Conservation (phyloP, 768 basidiomycete species). For the Amanita fuliginea region DNA sequence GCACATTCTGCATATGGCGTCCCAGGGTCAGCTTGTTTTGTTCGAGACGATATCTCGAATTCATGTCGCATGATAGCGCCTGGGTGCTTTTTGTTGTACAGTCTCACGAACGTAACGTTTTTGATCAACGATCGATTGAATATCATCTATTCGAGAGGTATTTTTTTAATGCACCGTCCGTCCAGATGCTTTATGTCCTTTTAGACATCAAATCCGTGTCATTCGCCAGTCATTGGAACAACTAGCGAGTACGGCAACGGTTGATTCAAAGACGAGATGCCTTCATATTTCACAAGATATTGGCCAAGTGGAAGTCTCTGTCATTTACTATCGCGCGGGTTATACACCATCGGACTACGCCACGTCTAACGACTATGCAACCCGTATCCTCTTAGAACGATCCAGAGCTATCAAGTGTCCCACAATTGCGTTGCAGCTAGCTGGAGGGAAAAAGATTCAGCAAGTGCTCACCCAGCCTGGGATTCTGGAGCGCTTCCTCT, state of each 20-base stretch:
- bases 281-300: constrained; percentile 29
- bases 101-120: constrained; percentile 82
- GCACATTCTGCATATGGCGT: constrained; percentile 70
- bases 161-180: constrained; percentile 10
- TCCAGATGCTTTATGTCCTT: neutral
- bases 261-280: constrained; percentile 34
- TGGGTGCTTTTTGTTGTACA: constrained; percentile 85
- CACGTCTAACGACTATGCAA: constrained; percentile 49
- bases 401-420: constrained; percentile 91
- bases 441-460: constrained; percentile 93
- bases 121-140: constrained; percentile 86
- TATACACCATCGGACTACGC: constrained; percentile 81
- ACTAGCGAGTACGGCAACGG: constrained; percentile 43
- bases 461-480: constrained; percentile 70
- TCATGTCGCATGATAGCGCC: constrained; percentile 18
- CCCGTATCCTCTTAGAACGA: constrained; percentile 70
- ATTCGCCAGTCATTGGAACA: constrained; percentile 70
- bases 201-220: constrained; percentile 64
- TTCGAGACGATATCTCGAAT: neutral
- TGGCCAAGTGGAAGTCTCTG: constrained; percentile 57
- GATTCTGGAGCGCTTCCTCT: constrained; percentile 65
- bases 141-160: constrained; percentile 77
- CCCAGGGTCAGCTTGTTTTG: constrained; percentile 26
- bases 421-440: constrained; percentile 82
- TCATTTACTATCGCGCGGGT: constrained; percentile 85